These are phyloP conservation scores for Rhodotorula sp. DNA, from an alignment of 1,284 basidiomycete genomes.

Conservation along the genomic window DNA sequence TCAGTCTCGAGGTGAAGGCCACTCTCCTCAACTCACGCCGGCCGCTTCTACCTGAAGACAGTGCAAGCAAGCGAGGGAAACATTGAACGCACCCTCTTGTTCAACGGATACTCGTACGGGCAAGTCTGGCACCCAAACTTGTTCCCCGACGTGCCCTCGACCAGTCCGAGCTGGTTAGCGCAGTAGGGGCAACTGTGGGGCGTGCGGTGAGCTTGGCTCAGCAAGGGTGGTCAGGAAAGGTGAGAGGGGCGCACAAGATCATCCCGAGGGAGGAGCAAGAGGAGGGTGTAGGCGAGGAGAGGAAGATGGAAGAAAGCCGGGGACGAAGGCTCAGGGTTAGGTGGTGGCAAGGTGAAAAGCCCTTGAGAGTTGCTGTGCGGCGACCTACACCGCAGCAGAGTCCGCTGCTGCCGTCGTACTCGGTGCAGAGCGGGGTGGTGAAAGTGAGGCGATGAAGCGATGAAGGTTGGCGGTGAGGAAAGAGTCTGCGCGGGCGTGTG, in stretches of 20 bases:
- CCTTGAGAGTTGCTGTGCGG: too few relatives aligned
- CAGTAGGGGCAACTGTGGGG: constrained; percentile 77
- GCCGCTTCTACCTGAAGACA: too few relatives aligned
- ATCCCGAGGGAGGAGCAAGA: neutral
- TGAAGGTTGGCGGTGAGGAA: too few relatives aligned
- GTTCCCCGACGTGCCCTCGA: constrained; percentile 61
- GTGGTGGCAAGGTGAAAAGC: too few relatives aligned
- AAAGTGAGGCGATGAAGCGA: too few relatives aligned
- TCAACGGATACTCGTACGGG: constrained; percentile 90
- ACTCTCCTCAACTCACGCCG: too few relatives aligned
- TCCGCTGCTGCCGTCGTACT: too few relatives aligned
- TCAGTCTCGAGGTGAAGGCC: too few relatives aligned
- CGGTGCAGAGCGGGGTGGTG: too few relatives aligned
- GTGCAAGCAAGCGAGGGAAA: neutral
- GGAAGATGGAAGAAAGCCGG: too few relatives aligned
- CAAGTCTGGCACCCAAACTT: constrained; percentile 94
- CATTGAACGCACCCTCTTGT: constrained; percentile 47
- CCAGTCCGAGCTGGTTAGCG: constrained; percentile 81
- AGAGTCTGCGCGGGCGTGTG: too few relatives aligned
- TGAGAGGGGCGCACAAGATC: neutral
- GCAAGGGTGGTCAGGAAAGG: neutral
- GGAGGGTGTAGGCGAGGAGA: neutral
- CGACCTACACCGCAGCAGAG: too few relatives aligned
- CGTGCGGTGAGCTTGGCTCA: neutral
- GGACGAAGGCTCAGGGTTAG: neutral